Evolutionary conservation across 2,329 filamentous ascomycete species (phyloP), one percentile per base, ranked within the genome.

Genomic region (Westerdykella sp.): DNA sequence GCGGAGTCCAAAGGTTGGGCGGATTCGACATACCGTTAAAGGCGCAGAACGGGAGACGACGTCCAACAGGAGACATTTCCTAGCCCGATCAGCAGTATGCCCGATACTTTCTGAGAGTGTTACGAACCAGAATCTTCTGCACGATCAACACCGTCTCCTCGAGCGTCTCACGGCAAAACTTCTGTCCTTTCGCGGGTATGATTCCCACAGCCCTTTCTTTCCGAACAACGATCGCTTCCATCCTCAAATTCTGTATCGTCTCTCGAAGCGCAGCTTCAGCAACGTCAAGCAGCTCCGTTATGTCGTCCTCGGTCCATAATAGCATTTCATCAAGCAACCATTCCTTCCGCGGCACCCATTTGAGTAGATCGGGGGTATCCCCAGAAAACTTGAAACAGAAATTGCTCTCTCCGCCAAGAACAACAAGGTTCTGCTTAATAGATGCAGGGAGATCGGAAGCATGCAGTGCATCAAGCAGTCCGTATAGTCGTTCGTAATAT

Each of bases 81-180:
- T 70, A 43, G 10, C 9, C 10, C 3, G 42, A 45, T 55, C 28
- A 57, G 51, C 40, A 49, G 4, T 13, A 25, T 35, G 30, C 30
- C 16, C 28, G 30, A 23, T 32, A 12, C 12, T 28, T 23, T 47
- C 28, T 28, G n/a, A 23, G 7, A 22, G 2, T 15, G 13, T 18
- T 21, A 49, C 59, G 11, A 59, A 69, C 68, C 4, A 98, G 77
- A 39, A 88, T 89, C 65, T 94, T 91, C 67, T 97, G 91, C 14
- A 93, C 87, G 1, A 95, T 88, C 10, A 98, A 75, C 0, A 98
- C 93, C 0, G 91, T 96, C 71, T 98, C 93, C 66, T 98, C 93
- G 14, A 98, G 79, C 45, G 85, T 85, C 70, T 98, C 93, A 14
- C 93, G 82, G 23, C 84, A 80, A 59, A 95, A 88, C 43, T 81